Base-by-base conservation (phyloP, 371 early-diverging fungal species). In the Parasitella parasitica region DNA sequence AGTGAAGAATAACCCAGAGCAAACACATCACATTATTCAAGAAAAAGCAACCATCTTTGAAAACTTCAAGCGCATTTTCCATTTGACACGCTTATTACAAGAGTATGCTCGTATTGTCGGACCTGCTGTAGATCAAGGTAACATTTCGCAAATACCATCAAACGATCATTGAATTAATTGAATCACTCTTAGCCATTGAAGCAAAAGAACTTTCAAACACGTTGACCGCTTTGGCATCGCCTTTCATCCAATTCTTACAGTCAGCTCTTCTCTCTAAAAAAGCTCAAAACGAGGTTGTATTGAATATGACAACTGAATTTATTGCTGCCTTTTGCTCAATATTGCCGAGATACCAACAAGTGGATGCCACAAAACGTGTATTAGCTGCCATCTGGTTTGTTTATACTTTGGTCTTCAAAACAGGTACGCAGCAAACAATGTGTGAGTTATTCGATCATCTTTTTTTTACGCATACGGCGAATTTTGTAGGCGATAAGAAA, bases 351-450 rank as follows among this genome's bases (percentile, higher is more conserved):
- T 62, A 76, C 43, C 65, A 73, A 24, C 55, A 66, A 49, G 49
- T 59, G 1, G 61, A 76, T 39, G 61, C 54, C 1, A 66, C 72
- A 4, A 70, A 72, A 56, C 56, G 57, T 65, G 61, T 61, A 3
- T 15, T 69, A 1, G 72, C 72, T 32, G 59, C 72, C 11, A 58
- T 76, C 20, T 79, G 76, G 76, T 70, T 76, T 57, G 64, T 74
- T 2, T 74, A 67, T 53, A 49, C 67, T 16, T 27, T 63, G 57
- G 55, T 67, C 11, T 50, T 39, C n/a, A 55, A 60, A 6, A 54
- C 63, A 36, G 69, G 68, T 65, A 61, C 43, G 13, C 7, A 24
- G 26, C 8, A 41, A 3, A 11, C n/a, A n/a, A n/a, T 3, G 4
- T 11, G 20, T 8, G 22, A 3, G 12, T 7, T 22, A 13, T 3